These are phyloP conservation scores for Tillandsia fasciculata DNA, from an alignment of 176 grass and related monocot species.

Conservation along the genomic window DNA sequence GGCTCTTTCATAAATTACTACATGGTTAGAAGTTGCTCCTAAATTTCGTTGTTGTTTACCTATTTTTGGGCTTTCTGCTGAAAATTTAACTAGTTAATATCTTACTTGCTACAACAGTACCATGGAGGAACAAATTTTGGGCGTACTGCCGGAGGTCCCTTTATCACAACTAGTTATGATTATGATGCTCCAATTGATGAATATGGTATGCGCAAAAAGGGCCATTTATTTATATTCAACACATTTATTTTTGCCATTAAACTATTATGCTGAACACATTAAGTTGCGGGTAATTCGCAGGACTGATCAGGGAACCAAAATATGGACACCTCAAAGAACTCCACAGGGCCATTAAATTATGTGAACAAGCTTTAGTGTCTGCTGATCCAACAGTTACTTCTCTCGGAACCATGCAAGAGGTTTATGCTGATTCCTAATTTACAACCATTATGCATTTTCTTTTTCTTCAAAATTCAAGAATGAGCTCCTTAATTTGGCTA, in stretches of 20 bases:
- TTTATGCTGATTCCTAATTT: conserved; percentile 21
- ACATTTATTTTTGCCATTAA: conserved; percentile 1
- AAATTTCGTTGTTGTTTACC: not conserved
- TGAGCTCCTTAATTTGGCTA: not conserved
- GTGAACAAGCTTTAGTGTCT: conserved; percentile 80
- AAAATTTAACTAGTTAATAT: conserved; percentile 9
- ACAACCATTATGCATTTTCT: not conserved
- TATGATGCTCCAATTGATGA: conserved; percentile 99
- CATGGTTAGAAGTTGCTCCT: conserved; percentile 43
- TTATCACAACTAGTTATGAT: conserved; percentile 98
- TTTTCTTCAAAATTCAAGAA: no score
- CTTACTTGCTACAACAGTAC: conserved; percentile 45
- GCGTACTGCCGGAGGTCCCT: conserved; percentile 93
- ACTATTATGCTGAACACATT: not conserved
- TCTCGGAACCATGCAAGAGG: conserved; percentile 90
- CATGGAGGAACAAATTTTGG: conserved; percentile 99
- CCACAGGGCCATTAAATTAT: conserved; percentile 87
- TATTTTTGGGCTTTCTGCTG: not conserved
- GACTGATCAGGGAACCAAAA: conserved; percentile 85
- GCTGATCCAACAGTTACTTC: conserved; percentile 73
- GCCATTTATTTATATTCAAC: not conserved
- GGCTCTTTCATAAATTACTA: conserved; percentile 99
- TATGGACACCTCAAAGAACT: conserved; percentile 93
- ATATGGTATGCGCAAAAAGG: conserved; percentile 51
- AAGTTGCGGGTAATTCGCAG: conserved; percentile 32